Evolutionary conservation across 2,329 filamentous ascomycete species (phyloP).

Genomic region (Cladosporium sp.): DNA sequence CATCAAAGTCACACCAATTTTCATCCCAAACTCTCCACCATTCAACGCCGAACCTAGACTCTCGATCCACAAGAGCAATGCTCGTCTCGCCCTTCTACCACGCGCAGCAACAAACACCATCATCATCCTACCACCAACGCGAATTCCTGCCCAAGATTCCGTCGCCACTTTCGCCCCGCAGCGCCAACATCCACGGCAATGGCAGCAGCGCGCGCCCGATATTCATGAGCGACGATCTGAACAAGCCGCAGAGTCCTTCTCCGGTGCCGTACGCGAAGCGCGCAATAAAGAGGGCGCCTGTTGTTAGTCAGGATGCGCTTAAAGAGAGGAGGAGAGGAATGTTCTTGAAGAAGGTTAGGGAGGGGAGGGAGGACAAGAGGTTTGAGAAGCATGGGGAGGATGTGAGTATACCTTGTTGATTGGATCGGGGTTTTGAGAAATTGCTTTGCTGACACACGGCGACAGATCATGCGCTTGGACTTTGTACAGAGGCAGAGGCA

Average conservation of each 20-base stretch:
- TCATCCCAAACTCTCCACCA: background rate
- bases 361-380: constrained; percentile 48
- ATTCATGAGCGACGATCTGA: constrained; percentile 27
- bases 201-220: constrained; percentile 26
- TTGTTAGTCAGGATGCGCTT: constrained; percentile 61
- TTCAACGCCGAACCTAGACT: background rate
- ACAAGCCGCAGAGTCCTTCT: background rate
- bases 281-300: constrained; percentile 62
- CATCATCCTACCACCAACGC: constrained; percentile 20
- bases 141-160: constrained; percentile 37
- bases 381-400: constrained; percentile 51
- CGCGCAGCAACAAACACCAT: background rate
- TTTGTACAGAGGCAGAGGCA: constrained; percentile 46
- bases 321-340: constrained; percentile 66
- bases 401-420: constrained; percentile 34
- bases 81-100: constrained; percentile 12
- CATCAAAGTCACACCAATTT: background rate
- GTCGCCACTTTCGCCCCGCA: constrained; percentile 50
- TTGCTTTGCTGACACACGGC: constrained; percentile 10
- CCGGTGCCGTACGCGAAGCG: constrained; percentile 41
- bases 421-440: background rate
- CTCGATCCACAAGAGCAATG: background rate
- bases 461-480: constrained; percentile 51
- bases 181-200: constrained; percentile 39
- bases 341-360: constrained; percentile 64